phyloP scores from a whole-genome alignment of 2,329 filamentous ascomycete genomes.

The Colletotrichum agaves region DNA sequence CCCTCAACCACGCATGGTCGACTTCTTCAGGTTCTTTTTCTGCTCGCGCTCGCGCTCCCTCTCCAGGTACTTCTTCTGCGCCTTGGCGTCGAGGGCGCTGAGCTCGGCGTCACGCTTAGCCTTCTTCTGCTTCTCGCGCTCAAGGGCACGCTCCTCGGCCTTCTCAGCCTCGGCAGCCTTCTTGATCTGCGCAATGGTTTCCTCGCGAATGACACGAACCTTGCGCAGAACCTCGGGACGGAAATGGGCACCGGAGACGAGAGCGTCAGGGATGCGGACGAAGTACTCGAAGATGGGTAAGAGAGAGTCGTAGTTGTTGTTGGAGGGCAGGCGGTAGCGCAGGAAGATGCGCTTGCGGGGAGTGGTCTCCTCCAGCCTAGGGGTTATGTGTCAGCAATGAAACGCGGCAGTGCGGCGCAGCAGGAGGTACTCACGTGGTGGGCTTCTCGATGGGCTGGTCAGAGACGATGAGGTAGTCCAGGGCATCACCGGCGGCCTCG shows the following conservation, averaged over 20 bases:
- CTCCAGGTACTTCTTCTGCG: constrained; percentile 86
- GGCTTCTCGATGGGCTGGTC: constrained; percentile 93
- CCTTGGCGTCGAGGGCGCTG: constrained; percentile 80
- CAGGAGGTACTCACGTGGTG: constrained; percentile 70
- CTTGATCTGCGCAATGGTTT: constrained; percentile 81
- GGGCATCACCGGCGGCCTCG: constrained; percentile 78
- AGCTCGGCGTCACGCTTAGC: constrained; percentile 88
- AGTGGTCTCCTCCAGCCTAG: constrained; percentile 81
- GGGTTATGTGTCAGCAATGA: background rate
- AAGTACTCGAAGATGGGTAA: constrained; percentile 83
- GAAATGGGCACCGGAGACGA: constrained; percentile 84
- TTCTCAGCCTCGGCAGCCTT: constrained; percentile 83
- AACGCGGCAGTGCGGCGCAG: background rate
- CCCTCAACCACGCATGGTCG: constrained; percentile 61
- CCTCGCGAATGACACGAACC: constrained; percentile 82
- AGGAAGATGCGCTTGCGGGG: constrained; percentile 90
- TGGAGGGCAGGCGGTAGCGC: constrained; percentile 74
- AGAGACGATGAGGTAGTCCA: constrained; percentile 88
- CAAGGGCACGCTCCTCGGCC: constrained; percentile 78
- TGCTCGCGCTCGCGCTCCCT: constrained; percentile 81
- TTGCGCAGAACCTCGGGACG: constrained; percentile 90
- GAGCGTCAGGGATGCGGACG: constrained; percentile 83
- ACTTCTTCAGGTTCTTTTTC: constrained; percentile 65
- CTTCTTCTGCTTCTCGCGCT: constrained; percentile 83
- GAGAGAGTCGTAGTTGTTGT: constrained; percentile 72